A percentile compares a stretch with the other conserved stretches of the same genome.
Conservation (phyloP, 2,329 filamentous ascomycete genomes). For the Penicillium decumbens region DNA sequence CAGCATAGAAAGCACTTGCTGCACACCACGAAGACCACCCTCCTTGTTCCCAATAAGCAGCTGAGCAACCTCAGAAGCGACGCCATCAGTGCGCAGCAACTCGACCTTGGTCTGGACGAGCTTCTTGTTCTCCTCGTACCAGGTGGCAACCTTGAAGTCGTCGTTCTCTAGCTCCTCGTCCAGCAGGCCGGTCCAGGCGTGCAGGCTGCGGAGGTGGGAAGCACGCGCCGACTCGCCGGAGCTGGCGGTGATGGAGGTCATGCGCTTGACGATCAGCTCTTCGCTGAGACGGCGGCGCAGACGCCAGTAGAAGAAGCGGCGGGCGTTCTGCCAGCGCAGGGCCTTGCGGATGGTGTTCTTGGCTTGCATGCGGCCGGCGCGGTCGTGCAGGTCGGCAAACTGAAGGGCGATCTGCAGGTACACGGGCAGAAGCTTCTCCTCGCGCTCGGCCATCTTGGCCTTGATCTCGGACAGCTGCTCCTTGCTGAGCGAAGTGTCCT, state of each 20-base stretch:
- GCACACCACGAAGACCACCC: constrained; percentile 75
- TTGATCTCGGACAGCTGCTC: constrained; percentile 77
- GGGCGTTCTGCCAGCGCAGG: constrained; percentile 80
- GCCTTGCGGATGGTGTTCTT: constrained; percentile 86
- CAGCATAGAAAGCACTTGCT: constrained; percentile 79
- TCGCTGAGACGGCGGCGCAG: constrained; percentile 93
- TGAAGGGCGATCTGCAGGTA: constrained; percentile 95
- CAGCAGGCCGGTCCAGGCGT: constrained; percentile 72
- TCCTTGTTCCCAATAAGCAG: constrained; percentile 62
- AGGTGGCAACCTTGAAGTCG: constrained; percentile 79
- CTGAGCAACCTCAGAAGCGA: constrained; percentile 65
- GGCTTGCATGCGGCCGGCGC: constrained; percentile 94
- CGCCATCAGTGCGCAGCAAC: constrained; percentile 69
- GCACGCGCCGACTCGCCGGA: constrained; percentile 52
- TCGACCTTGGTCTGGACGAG: constrained; percentile 79
- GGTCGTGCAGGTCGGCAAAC: constrained; percentile 95
- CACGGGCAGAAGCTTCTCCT: constrained; percentile 83
- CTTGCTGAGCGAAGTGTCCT: constrained; percentile 61
- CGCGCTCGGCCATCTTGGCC: constrained; percentile 74
- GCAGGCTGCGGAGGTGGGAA: constrained; percentile 67
- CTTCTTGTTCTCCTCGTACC: constrained; percentile 95
- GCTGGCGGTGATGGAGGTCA: constrained; percentile 50
- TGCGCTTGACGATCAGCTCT: constrained; percentile 92
- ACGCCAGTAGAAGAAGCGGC: constrained; percentile 99
- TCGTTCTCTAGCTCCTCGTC: constrained; percentile 66